These are phyloP conservation scores for Mycena sanguinolenta DNA, from an alignment of 768 basidiomycete genomes.

Conservation along the genomic window DNA sequence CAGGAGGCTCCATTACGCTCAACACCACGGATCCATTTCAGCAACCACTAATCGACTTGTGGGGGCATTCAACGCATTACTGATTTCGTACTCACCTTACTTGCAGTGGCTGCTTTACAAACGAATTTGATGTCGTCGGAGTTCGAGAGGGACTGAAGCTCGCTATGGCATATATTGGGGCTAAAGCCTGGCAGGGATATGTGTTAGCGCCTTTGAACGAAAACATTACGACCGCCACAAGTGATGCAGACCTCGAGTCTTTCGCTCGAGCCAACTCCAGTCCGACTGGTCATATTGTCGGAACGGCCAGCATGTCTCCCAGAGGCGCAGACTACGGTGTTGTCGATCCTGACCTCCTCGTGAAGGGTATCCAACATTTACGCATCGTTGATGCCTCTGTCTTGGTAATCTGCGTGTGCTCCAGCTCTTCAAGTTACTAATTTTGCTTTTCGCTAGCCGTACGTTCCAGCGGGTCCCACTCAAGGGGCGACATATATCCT, in stretches of 20 bases:
- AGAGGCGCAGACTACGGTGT: background rate
- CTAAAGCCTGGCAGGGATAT: conserved; percentile 3
- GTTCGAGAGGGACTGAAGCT: conserved; percentile 1
- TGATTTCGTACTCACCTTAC: too few species aligned
- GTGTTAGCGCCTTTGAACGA: background rate
- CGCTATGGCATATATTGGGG: background rate
- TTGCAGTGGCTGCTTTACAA: too few species aligned
- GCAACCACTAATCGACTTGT: conserved; percentile 1
- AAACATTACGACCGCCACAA: conserved; percentile 1
- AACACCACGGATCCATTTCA: conserved; percentile 9
- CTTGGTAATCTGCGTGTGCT: background rate
- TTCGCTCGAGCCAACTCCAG: background rate
- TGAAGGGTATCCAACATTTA: background rate
- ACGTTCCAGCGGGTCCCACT: too few species aligned
- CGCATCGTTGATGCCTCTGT: background rate
- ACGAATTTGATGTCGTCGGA: too few species aligned
- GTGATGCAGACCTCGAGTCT: background rate
- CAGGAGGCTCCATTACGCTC: background rate
- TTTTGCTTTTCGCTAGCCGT: conserved; percentile 3
- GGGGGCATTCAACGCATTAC: background rate
- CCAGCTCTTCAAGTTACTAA: background rate
- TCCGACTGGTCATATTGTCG: background rate
- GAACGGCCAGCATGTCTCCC: conserved; percentile 1
- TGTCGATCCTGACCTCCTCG: conserved; percentile 4
- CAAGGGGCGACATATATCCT: background rate